These are phyloP conservation scores for Alternaria sp. DNA, from an alignment of 2,329 filamentous ascomycete species.

Conservation along the genomic window DNA sequence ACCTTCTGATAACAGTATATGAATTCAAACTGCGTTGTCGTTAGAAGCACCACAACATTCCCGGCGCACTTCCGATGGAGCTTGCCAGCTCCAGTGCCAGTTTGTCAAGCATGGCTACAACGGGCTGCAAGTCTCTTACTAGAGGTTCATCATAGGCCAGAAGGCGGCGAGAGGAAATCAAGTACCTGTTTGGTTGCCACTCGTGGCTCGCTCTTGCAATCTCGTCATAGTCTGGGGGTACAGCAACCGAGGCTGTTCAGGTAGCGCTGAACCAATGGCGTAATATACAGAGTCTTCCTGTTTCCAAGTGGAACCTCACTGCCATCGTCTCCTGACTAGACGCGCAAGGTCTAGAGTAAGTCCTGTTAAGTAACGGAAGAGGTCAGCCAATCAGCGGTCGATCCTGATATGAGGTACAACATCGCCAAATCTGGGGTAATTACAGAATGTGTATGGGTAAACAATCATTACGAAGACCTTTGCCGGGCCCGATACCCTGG, in stretches of 20 bases:
- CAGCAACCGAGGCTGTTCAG: not conserved
- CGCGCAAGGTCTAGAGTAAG: not conserved
- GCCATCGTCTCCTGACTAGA: not conserved
- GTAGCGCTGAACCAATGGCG: too few relatives aligned
- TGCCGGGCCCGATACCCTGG: not conserved
- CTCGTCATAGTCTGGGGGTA: not conserved
- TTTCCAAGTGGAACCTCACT: not conserved
- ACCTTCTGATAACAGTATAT: too few relatives aligned
- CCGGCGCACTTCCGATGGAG: not conserved
- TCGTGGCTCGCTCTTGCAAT: not conserved
- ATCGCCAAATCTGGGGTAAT: conserved; percentile 22
- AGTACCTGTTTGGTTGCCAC: not conserved
- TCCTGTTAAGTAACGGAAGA: not conserved
- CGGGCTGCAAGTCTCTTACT: not conserved
- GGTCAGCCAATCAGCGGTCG: conserved; percentile 17
- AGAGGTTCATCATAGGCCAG: not conserved
- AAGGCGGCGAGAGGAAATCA: not conserved
- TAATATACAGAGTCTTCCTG: not conserved
- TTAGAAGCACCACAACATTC: too few relatives aligned
- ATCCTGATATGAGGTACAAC: conserved; percentile 20
- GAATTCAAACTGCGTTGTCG: too few relatives aligned
- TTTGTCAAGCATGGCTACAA: not conserved
- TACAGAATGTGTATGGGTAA: conserved; percentile 9
- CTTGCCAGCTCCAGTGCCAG: too few relatives aligned
- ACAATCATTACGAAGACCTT: not conserved